Conservation (phyloP, 2,329 filamentous ascomycete genomes). For the Microdochium trichocladiopsis region DNA sequence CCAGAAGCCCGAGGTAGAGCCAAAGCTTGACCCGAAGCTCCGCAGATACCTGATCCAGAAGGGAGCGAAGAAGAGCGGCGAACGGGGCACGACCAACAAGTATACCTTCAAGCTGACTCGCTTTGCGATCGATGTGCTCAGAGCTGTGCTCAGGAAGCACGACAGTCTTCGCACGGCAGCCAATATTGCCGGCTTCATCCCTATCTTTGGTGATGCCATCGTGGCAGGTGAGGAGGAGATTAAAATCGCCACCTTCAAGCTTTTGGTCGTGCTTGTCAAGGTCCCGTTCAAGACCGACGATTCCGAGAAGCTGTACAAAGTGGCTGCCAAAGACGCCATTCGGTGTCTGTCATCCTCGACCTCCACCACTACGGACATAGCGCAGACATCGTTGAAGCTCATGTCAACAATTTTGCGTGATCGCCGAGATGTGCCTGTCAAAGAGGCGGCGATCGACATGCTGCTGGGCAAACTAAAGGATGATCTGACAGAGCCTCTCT, state of each 20-base stretch:
- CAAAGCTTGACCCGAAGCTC: constrained; percentile 54
- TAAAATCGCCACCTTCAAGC: constrained; percentile 76
- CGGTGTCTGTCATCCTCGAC: constrained; percentile 71
- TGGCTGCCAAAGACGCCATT: constrained; percentile 80
- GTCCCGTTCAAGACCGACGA: constrained; percentile 71
- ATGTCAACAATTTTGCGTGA: constrained; percentile 81
- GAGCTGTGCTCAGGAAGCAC: constrained; percentile 80
- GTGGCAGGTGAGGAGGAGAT: constrained; percentile 86
- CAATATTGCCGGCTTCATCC: constrained; percentile 81
- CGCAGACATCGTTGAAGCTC: constrained; percentile 84
- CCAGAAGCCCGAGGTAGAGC: constrained; percentile 40
- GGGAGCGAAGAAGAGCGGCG: constrained; percentile 66
- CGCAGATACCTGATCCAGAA: constrained; percentile 76
- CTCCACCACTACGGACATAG: constrained; percentile 73
- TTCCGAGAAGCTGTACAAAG: constrained; percentile 55
- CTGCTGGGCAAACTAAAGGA: constrained; percentile 76
- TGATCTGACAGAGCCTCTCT: constrained; percentile 86
- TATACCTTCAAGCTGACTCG: constrained; percentile 82
- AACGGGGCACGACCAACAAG: constrained; percentile 65
- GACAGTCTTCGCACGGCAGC: constrained; percentile 69
- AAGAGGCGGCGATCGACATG: constrained; percentile 75
- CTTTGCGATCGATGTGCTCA: constrained; percentile 82
- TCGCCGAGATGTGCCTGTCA: constrained; percentile 65
- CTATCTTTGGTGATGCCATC: constrained; percentile 81
- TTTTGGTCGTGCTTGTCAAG: constrained; percentile 80